Evolutionary conservation across 257 asterid species (phyloP), one percentile per base, ranked within the genome.

Genomic region (Solanum sejunctum): DNA sequence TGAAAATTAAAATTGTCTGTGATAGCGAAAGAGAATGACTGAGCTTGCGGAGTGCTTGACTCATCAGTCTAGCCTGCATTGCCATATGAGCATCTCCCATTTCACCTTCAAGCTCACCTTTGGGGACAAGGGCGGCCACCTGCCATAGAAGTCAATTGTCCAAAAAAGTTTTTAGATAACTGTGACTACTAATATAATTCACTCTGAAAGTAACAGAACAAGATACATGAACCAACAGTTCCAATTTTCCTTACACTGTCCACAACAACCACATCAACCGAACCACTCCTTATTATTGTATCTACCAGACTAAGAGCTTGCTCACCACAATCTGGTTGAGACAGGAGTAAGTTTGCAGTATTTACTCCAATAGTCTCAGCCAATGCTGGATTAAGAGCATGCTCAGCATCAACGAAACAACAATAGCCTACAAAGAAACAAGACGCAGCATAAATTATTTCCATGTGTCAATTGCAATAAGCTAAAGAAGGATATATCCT

Each of bases 61-160:
- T 97, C 99, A 95, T 95, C 67, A 95, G 95, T 84, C 99, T 95
- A 84, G 98, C 99, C 92, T 97, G 99, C 99, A 97, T 97, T 58
- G 99, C 99, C 98, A 97, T 97, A 91, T 95, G 99, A 6, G 98
- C 98, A 84, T 97, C 99, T 49, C 99, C 99, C 99, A 97, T 97
- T 91, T 97, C 98, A 88, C 99, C 99, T 89, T 97, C 99, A 86
- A 95, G 98, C 89, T 97, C 99, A 87, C 97, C 88, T 89, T 94
- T 95, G 26, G 98, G 98, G 84, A 97, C 98, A 87, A 97, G 92
- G 83, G 98, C 99, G 88, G 99, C 99, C 43, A 97, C 99, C 99
- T 97, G 90, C 84, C 71, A 84, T 78, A 32, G 64, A 78, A 9
- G 83, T 80, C 85, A 86, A 41, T 52, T 55, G 28, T 56, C 55